Evolutionary conservation across 1,284 basidiomycete species (phyloP), one percentile per base, ranked within the genome.

Genomic region (Papiliotrema flavescens): DNA sequence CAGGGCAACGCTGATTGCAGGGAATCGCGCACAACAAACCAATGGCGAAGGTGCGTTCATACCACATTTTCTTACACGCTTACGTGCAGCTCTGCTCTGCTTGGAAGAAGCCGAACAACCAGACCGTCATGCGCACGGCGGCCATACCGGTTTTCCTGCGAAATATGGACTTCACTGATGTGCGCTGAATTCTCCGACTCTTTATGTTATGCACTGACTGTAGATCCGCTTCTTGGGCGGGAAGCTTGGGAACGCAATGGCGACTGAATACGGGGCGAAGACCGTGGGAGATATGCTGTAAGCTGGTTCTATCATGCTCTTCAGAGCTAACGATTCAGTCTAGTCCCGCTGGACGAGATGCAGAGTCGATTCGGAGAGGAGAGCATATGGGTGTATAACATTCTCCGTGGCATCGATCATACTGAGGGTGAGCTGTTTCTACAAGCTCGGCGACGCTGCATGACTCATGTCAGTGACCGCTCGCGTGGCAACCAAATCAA

Each of bases 1-100:
- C n/a, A n/a, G 11, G 51, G 57, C 54, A 42, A 49, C 40, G 8
- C n/a, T 32, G 17, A 47, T 46, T n/a, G 22, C 51, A 92, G 84
- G 96, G 96, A 1, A 88, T 98, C 53, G 87, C 90, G 2, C 81
- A 88, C 62, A 98, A 97, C 75, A 98, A 97, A 73, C 90, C 93
- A 58, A 80, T 98, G 37, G 88, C 94, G 0, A 97, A 98, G 83
- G 89, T 92, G 41, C 59, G 75, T 28, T 15, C 15, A 9, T n/a
- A 14, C 22, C 6, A 34, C 26, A 43, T 22, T 1, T 9, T 19
- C 20, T 24, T 36, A 2, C 51, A 40, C 53, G 47, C 39, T 23
- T n/a, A 41, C 37, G 6, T 40, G 13, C 60, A 94, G 88, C 81
- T 96, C 15, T 84, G 85, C 49, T 90, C 90, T 4, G 93, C 90